A percentile compares a stretch with the other conserved stretches of the same genome.
Conservation (phyloP, 257 asterid species). For the Rehmannia glutinosa region DNA sequence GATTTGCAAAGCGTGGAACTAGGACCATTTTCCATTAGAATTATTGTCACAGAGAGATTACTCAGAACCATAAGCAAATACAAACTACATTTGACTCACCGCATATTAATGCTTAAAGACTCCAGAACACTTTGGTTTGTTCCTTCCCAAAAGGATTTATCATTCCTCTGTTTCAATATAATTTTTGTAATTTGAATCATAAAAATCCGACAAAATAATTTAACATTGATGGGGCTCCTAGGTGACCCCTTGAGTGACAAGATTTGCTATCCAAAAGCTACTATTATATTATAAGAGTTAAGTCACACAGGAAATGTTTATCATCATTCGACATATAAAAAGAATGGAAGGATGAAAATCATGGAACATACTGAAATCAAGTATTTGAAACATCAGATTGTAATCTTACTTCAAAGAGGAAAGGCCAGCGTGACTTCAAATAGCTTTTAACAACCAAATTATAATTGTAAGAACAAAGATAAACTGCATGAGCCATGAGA, state of each 20-base stretch:
- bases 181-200: not conserved
- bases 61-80: not conserved
- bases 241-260: not conserved
- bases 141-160: not conserved
- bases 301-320: not conserved
- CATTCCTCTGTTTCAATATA: not conserved
- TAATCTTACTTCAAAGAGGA: not conserved
- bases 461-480: not conserved
- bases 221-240: not conserved
- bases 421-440: too few species aligned
- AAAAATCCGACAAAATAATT: not conserved
- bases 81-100: not conserved
- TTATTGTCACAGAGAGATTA: not conserved
- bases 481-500: not conserved
- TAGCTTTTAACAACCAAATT: not conserved
- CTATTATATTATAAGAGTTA: not conserved
- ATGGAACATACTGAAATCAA: not conserved
- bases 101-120: not conserved
- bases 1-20: too few species aligned
- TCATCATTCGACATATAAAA: not conserved
- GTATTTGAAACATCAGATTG: not conserved
- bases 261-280: not conserved
- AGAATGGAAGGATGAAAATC: not conserved
- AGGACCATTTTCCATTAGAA: not conserved
- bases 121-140: not conserved